A percentile compares a stretch with the other conserved stretches of the same genome.
Conservation (phyloP, 179 eudicot species). For the Dionaea muscipula region DNA sequence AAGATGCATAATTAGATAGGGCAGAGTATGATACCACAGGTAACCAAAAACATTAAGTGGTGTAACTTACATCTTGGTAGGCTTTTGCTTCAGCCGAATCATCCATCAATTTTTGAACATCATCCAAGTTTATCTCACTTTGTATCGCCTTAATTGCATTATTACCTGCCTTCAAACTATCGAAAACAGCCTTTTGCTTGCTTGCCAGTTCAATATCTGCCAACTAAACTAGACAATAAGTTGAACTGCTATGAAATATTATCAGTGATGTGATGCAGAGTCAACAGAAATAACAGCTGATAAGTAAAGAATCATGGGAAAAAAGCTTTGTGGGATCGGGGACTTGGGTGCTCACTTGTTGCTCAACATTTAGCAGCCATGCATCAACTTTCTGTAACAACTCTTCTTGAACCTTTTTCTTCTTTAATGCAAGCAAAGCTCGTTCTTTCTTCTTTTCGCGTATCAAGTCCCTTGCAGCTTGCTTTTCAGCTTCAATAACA, state of each 20-base stretch:
- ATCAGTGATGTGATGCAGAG: not conserved
- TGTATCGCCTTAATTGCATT: conserved; percentile 86
- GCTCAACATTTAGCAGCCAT: conserved; percentile 86
- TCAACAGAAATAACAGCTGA: not conserved
- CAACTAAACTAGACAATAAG: conserved; percentile 40
- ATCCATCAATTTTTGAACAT: conserved; percentile 96
- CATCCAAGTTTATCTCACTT: conserved; percentile 78
- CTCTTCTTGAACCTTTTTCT: conserved; percentile 79
- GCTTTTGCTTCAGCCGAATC: conserved; percentile 97
- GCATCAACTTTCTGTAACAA: conserved; percentile 85
- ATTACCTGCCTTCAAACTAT: conserved; percentile 75
- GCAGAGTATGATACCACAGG: not conserved
- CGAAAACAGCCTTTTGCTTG: conserved; percentile 94
- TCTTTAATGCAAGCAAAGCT: conserved; percentile 82
- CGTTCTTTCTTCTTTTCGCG: conserved; percentile 94
- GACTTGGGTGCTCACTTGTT: conserved; percentile 54
- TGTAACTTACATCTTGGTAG: conserved; percentile 77
- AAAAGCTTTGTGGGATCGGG: not conserved
- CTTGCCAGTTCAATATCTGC: conserved; percentile 95
- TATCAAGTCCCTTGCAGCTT: conserved; percentile 85
- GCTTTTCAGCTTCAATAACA: conserved; percentile 92
- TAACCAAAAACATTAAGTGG: conserved; percentile 1
- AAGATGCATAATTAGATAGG: too few species aligned
- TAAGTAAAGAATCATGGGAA: not conserved
- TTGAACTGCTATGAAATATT: not conserved